Evolutionary conservation across 176 grass and related monocot genomes (phyloP).

Genomic region (Stipa capillata): DNA sequence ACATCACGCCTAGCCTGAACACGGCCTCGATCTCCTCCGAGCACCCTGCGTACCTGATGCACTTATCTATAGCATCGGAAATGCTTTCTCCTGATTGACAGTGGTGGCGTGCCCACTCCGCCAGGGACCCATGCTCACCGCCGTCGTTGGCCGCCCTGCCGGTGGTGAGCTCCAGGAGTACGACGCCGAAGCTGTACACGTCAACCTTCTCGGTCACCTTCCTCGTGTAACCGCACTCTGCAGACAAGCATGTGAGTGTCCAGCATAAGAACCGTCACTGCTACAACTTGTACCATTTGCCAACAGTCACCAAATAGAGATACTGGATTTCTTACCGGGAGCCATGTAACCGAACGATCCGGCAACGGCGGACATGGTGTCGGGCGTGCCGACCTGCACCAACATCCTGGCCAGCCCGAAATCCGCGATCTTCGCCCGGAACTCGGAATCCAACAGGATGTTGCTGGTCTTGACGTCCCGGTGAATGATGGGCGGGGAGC

Average conservation of each 20-base stretch:
- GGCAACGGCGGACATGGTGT: conserved; percentile 56
- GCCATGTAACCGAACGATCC: conserved; percentile 95
- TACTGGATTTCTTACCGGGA: conserved; percentile 37
- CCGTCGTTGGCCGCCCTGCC: conserved; percentile 57
- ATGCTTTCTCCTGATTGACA: conserved; percentile 34
- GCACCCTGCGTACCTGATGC: conserved; percentile 32
- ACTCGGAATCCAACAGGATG: conserved; percentile 70
- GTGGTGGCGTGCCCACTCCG: conserved; percentile 52
- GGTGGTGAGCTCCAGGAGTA: conserved; percentile 81
- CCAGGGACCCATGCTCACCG: conserved; percentile 43
- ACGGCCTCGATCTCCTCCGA: conserved; percentile 46
- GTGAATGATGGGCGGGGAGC: conserved; percentile 62
- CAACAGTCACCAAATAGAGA: too few relatives aligned
- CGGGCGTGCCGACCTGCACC: conserved; percentile 24
- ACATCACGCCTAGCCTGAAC: conserved; percentile 64
- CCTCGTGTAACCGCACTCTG: conserved; percentile 63
- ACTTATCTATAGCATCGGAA: conserved; percentile 18
- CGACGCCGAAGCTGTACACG: conserved; percentile 92
- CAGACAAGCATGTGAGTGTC: background rate
- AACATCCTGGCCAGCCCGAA: conserved; percentile 86
- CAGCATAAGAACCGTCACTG: too few relatives aligned
- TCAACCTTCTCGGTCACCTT: conserved; percentile 72
- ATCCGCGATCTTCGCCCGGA: conserved; percentile 59
- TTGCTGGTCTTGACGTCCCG: conserved; percentile 84
- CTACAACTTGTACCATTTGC: too few relatives aligned